Evolutionary conservation across 2,329 filamentous ascomycete genomes (phyloP), one percentile per base, ranked within the genome.

Genomic region (Penicillium sp.): DNA sequence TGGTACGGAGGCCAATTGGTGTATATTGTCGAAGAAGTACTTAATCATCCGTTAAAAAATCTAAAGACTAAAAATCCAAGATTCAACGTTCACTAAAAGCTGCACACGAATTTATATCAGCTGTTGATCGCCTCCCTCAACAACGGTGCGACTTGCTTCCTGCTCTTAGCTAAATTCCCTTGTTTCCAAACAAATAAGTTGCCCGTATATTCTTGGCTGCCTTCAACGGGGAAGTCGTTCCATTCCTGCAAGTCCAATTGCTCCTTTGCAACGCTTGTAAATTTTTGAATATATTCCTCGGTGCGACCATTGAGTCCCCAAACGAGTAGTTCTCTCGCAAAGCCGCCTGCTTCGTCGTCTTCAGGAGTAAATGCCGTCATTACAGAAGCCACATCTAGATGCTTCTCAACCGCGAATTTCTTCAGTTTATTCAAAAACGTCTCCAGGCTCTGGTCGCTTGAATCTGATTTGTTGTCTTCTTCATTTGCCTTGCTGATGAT

Each of bases 91-190:
- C 16, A 42, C 18, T 20, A 42, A 6, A 18, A 9, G 38, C 20
- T 42, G 38, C 38, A 42, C n/a, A 42, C 18, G 18, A 23, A 21
- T 14, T 47, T 43, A 18, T 30, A 57, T 46, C 40, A 46, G 8
- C 46, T 40, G 1, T 24, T 53, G 21, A 62, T 16, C 1, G 77
- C 77, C 61, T 77, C 74, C 61, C 83, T 76, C 51, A 86, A 63
- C 65, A 86, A 64, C 52, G 84, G 84, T 16, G 79, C 84, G 50
- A 87, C 83, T 70, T 82, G 80, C 70, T 87, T 87, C 61, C 84
- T 76, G 65, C 83, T 87, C 60, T 82, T 81, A 47, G 77, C 76
- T 45, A 83, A 71, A 59, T 84, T 78, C 16, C 70, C 72, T 68
- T 86, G 83, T 61, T 76, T 71, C 83, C 83, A 87, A 4, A 83